phyloP scores from a whole-genome alignment of 1,139 yeast genomes.

The Saccharomyces pastorianus region DNA sequence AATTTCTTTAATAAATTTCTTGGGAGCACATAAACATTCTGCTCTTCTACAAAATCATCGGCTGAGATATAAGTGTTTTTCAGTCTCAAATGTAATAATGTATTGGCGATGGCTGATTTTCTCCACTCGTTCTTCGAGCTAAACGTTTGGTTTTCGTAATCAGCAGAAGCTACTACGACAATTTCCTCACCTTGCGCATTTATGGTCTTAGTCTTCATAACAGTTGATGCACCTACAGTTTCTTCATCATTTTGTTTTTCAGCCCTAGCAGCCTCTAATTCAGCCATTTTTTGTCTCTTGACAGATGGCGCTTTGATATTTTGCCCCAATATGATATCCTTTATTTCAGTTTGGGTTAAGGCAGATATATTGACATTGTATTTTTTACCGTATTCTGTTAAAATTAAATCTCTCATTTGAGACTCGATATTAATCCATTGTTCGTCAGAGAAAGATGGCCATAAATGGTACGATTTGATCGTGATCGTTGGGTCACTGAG shows the following conservation, averaged over 20 bases:
- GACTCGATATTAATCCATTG: constrained; percentile 91
- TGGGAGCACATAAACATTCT: constrained; percentile 68
- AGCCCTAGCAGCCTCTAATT: constrained; percentile 53
- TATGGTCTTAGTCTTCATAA: constrained; percentile 74
- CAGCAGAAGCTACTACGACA: constrained; percentile 84
- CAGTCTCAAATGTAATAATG: constrained; percentile 63
- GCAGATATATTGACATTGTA: constrained; percentile 81
- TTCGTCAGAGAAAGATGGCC: constrained; percentile 85
- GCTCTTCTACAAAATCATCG: constrained; percentile 48
- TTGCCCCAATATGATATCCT: constrained; percentile 91
- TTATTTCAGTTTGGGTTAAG: constrained; percentile 83
- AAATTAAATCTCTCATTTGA: constrained; percentile 76
- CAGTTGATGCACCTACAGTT: constrained; percentile 41
- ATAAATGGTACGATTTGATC: constrained; percentile 73
- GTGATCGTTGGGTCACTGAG: constrained; percentile 64
- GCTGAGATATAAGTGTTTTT: constrained; percentile 70
- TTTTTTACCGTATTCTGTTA: constrained; percentile 77
- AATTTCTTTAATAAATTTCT: constrained; percentile 71
- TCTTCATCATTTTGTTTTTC: constrained; percentile 30
- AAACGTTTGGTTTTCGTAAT: constrained; percentile 78
- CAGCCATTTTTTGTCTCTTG: constrained; percentile 72
- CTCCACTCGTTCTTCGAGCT: constrained; percentile 91
- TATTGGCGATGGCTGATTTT: constrained; percentile 71
- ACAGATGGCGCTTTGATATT: constrained; percentile 86
- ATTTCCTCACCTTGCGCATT: constrained; percentile 96